Conservation (phyloP, 768 basidiomycete genomes). For the Pulveroboletus frians region DNA sequence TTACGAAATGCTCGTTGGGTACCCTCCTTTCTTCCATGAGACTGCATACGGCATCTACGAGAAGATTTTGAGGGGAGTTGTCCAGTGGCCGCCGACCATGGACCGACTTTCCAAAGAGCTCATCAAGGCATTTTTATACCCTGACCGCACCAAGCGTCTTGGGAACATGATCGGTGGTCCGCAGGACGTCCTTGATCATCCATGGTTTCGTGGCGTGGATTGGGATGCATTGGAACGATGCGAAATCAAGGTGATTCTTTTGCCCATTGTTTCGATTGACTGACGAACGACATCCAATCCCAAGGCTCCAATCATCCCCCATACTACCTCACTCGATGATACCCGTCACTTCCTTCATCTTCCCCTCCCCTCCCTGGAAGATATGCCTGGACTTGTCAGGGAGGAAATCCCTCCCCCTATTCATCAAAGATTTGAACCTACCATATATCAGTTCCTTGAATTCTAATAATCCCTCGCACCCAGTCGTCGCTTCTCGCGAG, state of each 20-base stretch:
- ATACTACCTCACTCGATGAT: constrained; percentile 73
- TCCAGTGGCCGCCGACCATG: constrained; percentile 88
- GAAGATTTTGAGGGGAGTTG: constrained; percentile 84
- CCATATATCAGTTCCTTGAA: constrained; percentile 69
- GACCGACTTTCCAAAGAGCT: constrained; percentile 87
- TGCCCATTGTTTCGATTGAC: not conserved
- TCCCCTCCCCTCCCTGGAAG: constrained; percentile 68
- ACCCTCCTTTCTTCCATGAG: constrained; percentile 97
- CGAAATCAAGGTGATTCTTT: constrained; percentile 67
- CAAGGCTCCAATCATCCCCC: constrained; percentile 84
- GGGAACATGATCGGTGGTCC: constrained; percentile 93
- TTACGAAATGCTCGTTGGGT: constrained; percentile 98
- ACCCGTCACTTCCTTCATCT: constrained; percentile 82
- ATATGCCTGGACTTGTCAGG: constrained; percentile 71
- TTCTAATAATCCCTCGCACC: constrained; percentile 41
- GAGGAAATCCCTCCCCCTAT: constrained; percentile 57
- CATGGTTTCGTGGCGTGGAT: constrained; percentile 94
- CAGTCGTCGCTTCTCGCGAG: constrained; percentile 6
- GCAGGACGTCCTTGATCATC: constrained; percentile 84
- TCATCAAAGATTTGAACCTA: constrained; percentile 61
- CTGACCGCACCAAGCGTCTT: constrained; percentile 85
- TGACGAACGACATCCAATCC: constrained; percentile 5
- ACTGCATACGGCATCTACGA: constrained; percentile 98
- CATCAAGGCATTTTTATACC: constrained; percentile 83
- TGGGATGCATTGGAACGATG: constrained; percentile 84